Conservation (phyloP, 371 early-diverging fungal genomes). For the Apophysomyces elegans region DNA sequence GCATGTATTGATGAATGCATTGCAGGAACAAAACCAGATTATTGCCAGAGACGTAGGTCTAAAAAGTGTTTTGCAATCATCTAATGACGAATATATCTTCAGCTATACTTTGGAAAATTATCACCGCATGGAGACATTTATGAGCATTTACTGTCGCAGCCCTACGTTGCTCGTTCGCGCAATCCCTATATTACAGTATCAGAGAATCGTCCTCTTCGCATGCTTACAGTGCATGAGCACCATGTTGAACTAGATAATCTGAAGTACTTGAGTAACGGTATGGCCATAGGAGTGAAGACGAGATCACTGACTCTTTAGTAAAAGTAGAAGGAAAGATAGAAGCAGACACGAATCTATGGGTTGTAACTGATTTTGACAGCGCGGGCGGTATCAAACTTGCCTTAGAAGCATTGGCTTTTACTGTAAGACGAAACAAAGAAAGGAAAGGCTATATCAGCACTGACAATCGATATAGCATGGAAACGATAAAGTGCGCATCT, state of each 20-base stretch:
- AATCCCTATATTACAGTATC: conserved; percentile 68
- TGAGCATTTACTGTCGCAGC: conserved; percentile 65
- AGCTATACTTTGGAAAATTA: conserved; percentile 57
- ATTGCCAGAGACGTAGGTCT: conserved; percentile 37
- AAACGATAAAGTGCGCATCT: conserved; percentile 43
- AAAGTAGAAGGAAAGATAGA: conserved; percentile 20
- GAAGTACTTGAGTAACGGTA: conserved; percentile 27
- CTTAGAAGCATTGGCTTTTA: conserved; percentile 44
- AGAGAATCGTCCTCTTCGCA: conserved; percentile 58
- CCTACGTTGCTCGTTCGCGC: conserved; percentile 60
- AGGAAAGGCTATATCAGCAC: not conserved
- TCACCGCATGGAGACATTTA: conserved; percentile 62
- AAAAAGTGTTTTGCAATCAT: not conserved
- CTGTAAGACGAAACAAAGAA: conserved; percentile 27
- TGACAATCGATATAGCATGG: conserved; percentile 20
- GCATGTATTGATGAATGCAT: conserved; percentile 33
- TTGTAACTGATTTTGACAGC: conserved; percentile 62
- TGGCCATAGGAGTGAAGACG: not conserved
- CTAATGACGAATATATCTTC: not conserved
- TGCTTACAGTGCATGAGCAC: conserved; percentile 23
- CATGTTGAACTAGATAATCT: conserved; percentile 3
- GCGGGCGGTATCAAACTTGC: conserved; percentile 54
- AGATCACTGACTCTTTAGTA: not conserved
- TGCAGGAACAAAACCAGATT: conserved; percentile 37
- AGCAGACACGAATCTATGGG: conserved; percentile 46